A percentile compares a stretch with the other conserved stretches of the same genome.
Evolutionary conservation across 768 basidiomycete species (phyloP).

Genomic region (Phylloporus sp.): DNA sequence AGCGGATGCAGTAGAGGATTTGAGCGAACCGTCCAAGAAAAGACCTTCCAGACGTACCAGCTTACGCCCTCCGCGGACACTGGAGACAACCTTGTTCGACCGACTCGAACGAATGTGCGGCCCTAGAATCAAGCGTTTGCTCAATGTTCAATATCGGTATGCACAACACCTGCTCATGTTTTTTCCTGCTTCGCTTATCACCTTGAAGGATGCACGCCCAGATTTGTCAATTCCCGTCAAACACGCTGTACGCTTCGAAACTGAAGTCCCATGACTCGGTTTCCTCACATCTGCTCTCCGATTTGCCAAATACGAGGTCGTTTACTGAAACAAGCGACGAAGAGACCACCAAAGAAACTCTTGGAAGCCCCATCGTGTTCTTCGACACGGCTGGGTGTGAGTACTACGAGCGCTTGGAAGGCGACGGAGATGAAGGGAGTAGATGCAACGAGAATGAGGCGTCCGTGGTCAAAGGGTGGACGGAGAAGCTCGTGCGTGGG

Average conservation of each 20-base stretch:
- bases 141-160: slow-evolving; percentile 85
- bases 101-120: slow-evolving; percentile 89
- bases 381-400: slow-evolving; percentile 94
- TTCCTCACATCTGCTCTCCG: slow-evolving; percentile 62
- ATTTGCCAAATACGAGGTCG: slow-evolving; percentile 52
- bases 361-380: slow-evolving; percentile 81
- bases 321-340: slow-evolving; percentile 38
- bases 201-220: slow-evolving; percentile 72
- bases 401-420: slow-evolving; percentile 81
- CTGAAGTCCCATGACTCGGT: slow-evolving; percentile 71
- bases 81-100: slow-evolving; percentile 90
- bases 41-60: slow-evolving; percentile 7
- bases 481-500: slow-evolving; percentile 63
- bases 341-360: slow-evolving; percentile 65
- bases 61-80: slow-evolving; percentile 58
- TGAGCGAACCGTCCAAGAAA: slow-evolving; percentile 5
- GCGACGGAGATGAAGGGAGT: slow-evolving; percentile 82
- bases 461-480: slow-evolving; percentile 76
- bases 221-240: slow-evolving; percentile 84
- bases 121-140: slow-evolving; percentile 72
- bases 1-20: slow-evolving; percentile 1
- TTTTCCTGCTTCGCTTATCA: background rate
- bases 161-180: slow-evolving; percentile 13
- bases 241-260: slow-evolving; percentile 69
- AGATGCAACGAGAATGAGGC: slow-evolving; percentile 95